Base-by-base conservation (phyloP, 805 yeast genomes). In the Wickerhamia fluorescens region DNA sequence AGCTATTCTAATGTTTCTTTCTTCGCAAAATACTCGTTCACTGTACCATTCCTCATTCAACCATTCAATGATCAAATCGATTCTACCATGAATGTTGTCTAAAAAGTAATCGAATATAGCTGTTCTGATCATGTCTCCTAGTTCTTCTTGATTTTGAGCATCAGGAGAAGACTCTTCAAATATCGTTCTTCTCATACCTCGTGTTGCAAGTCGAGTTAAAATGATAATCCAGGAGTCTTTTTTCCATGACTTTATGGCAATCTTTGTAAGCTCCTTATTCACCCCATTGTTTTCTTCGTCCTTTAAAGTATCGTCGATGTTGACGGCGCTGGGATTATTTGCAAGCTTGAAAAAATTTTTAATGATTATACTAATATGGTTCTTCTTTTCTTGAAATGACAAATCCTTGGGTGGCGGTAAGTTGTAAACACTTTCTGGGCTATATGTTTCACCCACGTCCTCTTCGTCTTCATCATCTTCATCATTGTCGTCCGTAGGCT, bases 41-140 rank as follows among this genome's bases (percentile, higher is more conserved):
- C 73, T 63, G 56, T 74, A 78, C 94, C 96, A 92, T 53, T 92
- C 98, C 56, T 92, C 98, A 45, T 82, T 88, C 31, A 92, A 59
- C 99, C 99, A 92, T 38, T 82, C 87, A 21, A 89, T 75, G 12
- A 86, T 76, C 20, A 79, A 56, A 34, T 84, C 94, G 8, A 88
- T 67, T 20, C 89, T 63, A 7, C 62, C 65, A 31, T 80, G 80
- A 42, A 88, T 76, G 46, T 82, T 84, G 7, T 69, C 77, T 44
- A 84, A 63, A 31, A 86, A 78, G 48, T 80, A 83, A 11, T 77
- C 75, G 36, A 80, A 78, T 7, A 92, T 58, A 14, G 85, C 73
- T 14, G 71, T 74, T 41, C 96, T 67, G 8, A 89, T 72, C 35
- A 75, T 49, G 31, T 75, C 71, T 36, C 84, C 65, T 50, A 73